Evolutionary conservation across 176 grass and related monocot genomes (phyloP).

Genomic region (Poa pratensis): DNA sequence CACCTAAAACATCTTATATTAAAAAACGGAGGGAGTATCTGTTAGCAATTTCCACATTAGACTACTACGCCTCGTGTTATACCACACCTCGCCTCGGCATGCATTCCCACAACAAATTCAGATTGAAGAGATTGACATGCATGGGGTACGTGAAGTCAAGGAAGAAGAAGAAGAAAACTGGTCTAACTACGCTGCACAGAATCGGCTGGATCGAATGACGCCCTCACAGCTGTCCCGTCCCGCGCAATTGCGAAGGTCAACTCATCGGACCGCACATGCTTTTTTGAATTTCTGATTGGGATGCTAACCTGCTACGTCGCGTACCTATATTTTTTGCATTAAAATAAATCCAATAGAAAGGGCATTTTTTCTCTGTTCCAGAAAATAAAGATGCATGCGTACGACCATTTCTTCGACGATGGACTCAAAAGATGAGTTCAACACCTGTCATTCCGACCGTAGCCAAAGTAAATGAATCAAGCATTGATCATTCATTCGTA

Average conservation of each 20-base stretch:
- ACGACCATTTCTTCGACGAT: conserved; percentile 16
- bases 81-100: no score
- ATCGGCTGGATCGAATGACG: not conserved
- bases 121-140: no score
- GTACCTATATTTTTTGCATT: not conserved
- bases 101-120: no score
- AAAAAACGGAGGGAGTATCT: no score
- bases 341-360: not conserved
- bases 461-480: not conserved
- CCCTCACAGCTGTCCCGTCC: conserved; percentile 45
- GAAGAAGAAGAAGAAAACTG: not conserved
- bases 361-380: not conserved
- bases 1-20: no score
- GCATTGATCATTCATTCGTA: not conserved
- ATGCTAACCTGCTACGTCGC: conserved; percentile 35
- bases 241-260: conserved; percentile 38
- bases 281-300: conserved; percentile 47
- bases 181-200: conserved; percentile 28
- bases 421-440: not conserved
- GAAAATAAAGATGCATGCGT: not conserved
- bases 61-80: not conserved
- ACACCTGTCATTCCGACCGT: conserved; percentile 32
- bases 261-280: conserved; percentile 47
- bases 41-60: not conserved
- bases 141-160: not conserved